A percentile compares a stretch with the other conserved stretches of the same genome.
Evolutionary conservation across 2,329 filamentous ascomycete species (phyloP).

Genomic region (Dactylellina leptospora): DNA sequence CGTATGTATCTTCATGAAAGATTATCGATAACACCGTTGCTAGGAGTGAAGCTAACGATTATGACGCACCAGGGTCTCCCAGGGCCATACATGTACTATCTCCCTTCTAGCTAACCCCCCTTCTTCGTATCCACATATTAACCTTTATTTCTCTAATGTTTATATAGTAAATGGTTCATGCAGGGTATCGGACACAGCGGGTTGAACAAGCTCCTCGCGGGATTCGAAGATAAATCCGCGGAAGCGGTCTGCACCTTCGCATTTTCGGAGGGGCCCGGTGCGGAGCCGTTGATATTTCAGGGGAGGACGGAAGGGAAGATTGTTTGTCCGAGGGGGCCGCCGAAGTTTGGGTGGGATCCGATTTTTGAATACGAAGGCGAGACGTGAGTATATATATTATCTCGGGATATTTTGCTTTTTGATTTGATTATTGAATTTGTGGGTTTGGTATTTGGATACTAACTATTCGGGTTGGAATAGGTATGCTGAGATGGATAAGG

Average conservation of each 20-base stretch:
- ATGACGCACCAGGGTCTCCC: slow-evolving; percentile 72
- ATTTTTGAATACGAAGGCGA: slow-evolving; percentile 92
- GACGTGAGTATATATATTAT: slow-evolving; percentile 68
- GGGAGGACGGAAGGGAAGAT: slow-evolving; percentile 72
- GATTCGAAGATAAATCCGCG: slow-evolving; percentile 88
- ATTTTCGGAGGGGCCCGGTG: slow-evolving; percentile 83
- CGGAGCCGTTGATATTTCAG: slow-evolving; percentile 88
- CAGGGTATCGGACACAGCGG: slow-evolving; percentile 80
- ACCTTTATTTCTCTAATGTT: background rate
- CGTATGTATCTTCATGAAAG: too few relatives aligned
- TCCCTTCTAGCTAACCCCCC: slow-evolving; percentile 57
- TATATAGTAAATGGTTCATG: slow-evolving; percentile 88
- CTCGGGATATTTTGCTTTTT: slow-evolving; percentile 59
- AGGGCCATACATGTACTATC: slow-evolving; percentile 85
- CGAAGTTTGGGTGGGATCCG: slow-evolving; percentile 77
- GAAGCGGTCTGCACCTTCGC: slow-evolving; percentile 96
- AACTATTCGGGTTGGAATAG: slow-evolving; percentile 62
- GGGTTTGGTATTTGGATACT: too few relatives aligned
- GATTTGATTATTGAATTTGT: background rate
- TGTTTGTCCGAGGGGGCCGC: slow-evolving; percentile 63
- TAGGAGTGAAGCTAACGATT: too few relatives aligned
- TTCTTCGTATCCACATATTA: background rate
- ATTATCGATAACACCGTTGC: too few relatives aligned
- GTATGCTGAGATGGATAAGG: slow-evolving; percentile 93
- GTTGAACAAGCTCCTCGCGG: slow-evolving; percentile 87